Evolutionary conservation across 768 basidiomycete species (phyloP), one percentile per base, ranked within the genome.

Genomic region (Tulasnella sp.): DNA sequence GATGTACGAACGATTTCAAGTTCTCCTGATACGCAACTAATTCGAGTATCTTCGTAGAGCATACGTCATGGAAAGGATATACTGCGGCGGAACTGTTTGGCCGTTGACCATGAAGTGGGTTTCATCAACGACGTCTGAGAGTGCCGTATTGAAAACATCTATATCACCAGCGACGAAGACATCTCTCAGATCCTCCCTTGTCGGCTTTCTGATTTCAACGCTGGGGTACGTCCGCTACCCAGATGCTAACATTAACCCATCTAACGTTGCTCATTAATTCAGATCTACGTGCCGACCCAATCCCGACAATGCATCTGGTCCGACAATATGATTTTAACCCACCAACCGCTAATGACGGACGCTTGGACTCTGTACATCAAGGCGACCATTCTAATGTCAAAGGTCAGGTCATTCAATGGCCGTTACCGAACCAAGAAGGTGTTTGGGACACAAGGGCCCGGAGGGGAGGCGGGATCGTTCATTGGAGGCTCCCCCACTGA

Each of bases 311-410:
- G 91, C 89, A 89, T 91, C 0, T 89, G 90, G 78, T 87, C 87
- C 11, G 86, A 84, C 77, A 87, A 91, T 80, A 83, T 92, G 32
- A 86, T 93, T 26, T 85, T 89, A 3, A 82, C 84, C 3, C 91
- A 93, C 82, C 89, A 89, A 18, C 88, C 88, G 46, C 85, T 87
- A 18, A 88, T 90, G 80, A 89, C 89, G 0, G 93, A 93, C 82
- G 89, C 92, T 0, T 93, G 93, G 81, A 88, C 88, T 13, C 81
- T 93, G 20, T 92, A 91, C 80, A 86, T 92, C 82, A 93, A 94
- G 82, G 87, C 89, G 16, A 86, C 88, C 11, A 89, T 92, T 77
- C 80, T 94, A 69, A 86, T 93, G 46, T 92, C 87, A 39, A 84
- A 84, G 23, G 73, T 80, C 26, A 75, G 67, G 40, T 32, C 74